Evolutionary conservation across 139 green algal species (phyloP).

Genomic region (Picocystis salinarum): DNA sequence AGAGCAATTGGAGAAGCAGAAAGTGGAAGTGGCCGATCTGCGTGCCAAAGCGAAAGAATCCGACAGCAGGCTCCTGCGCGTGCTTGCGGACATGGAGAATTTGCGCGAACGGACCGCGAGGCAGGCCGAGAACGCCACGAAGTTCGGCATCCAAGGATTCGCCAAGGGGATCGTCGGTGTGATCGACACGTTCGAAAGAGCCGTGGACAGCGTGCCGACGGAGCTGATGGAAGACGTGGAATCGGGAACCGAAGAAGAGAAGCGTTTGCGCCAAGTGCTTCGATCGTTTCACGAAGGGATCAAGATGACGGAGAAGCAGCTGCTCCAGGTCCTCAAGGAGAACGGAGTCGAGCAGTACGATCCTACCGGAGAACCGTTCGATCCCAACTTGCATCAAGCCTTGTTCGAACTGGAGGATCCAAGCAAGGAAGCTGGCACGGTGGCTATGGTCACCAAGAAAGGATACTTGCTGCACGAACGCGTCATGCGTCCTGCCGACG

Average conservation of each 20-base stretch:
- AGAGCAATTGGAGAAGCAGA: no score
- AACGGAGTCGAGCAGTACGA: conserved; percentile 48
- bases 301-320: conserved; percentile 57
- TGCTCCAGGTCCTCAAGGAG: conserved; percentile 58
- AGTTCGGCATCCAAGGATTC: conserved; percentile 72
- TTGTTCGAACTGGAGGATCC: conserved; percentile 70
- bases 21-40: no score
- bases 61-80: conserved; percentile 41
- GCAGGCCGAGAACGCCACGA: conserved; percentile 39
- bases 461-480: conserved; percentile 68
- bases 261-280: conserved; percentile 20
- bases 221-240: conserved; percentile 21
- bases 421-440: conserved; percentile 43
- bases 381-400: conserved; percentile 85
- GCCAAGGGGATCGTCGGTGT: conserved; percentile 75
- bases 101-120: conserved; percentile 47
- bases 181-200: conserved; percentile 81
- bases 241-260: conserved; percentile 21
- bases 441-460: conserved; percentile 63
- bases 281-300: conserved; percentile 62
- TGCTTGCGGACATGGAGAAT: conserved; percentile 85
- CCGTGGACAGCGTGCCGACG: conserved; percentile 33
- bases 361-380: conserved; percentile 54
- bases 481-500: conserved; percentile 58
- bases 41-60: no score